Percentiles rank a stretch among this genome's conserved stretches.
Conservation (phyloP, 2,329 filamentous ascomycete species). For the Aspergillus intermedius region DNA sequence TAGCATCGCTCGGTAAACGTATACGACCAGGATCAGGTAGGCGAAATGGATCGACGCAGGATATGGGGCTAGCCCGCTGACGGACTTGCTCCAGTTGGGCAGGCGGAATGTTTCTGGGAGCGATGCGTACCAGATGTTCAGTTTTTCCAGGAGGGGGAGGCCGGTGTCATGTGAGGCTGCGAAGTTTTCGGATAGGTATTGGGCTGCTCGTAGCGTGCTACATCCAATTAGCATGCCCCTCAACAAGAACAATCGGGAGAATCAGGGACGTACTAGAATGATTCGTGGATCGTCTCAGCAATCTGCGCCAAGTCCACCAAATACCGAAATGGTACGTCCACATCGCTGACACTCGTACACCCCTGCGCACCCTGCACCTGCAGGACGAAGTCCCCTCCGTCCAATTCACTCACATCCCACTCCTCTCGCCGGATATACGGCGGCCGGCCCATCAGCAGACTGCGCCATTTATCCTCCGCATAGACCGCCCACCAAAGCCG, state of each 20-base stretch:
- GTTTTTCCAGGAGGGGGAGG: conserved; percentile 19
- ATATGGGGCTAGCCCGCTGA: conserved; percentile 16
- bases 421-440: conserved; percentile 29
- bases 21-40: conserved; percentile 31
- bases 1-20: conserved; percentile 29
- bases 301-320: conserved; percentile 22
- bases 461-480: conserved; percentile 34
- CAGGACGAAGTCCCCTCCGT: conserved; percentile 21
- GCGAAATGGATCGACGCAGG: conserved; percentile 27
- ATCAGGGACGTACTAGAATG: conserved; percentile 23
- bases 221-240: neutral
- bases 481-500: conserved; percentile 38
- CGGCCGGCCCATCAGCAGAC: conserved; percentile 30
- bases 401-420: conserved; percentile 29
- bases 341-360: conserved; percentile 9
- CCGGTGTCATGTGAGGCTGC: conserved; percentile 23
- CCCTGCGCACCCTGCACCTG: conserved; percentile 5
- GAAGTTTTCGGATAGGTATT: conserved; percentile 24
- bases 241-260: neutral
- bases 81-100: conserved; percentile 22
- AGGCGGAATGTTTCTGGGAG: conserved; percentile 24
- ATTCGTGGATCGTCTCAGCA: conserved; percentile 25
- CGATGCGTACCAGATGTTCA: conserved; percentile 26
- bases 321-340: conserved; percentile 22
- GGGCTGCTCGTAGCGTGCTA: conserved; percentile 26